Evolutionary conservation across 1,139 yeast genomes (phyloP), one percentile per base, ranked within the genome.

Genomic region (Kluyveromyces sp.): DNA sequence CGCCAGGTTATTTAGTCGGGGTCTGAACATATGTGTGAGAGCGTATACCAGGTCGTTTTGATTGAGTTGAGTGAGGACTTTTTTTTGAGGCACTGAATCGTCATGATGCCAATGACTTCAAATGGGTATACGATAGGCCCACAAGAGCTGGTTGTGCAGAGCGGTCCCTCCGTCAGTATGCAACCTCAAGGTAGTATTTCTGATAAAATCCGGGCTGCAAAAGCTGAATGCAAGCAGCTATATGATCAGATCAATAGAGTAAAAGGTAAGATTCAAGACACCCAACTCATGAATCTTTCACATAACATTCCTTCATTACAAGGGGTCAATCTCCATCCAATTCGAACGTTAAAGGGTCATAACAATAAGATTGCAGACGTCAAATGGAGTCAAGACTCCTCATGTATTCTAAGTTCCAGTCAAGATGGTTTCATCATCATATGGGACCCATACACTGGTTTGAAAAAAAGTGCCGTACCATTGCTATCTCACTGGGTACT

Each of bases 361-460:
- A 77, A 74, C 51, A 83, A 80, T 55, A 86, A 88, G 58, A 74
- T 88, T 18, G 74, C 80, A 15, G 78, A 78, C 49, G 68, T 84
- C 50, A 71, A 77, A 43, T 84, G 95, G 92, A 74, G 80, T 41
- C 59, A 68, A 0, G 82, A 83, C 55, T 76, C 85, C 13, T 63
- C 67, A 34, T 71, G 69, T 35, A 59, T 89, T 2, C 65, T 87
- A 9, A 78, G 88, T 36, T 87, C 88, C 0, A 80, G 94, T 29
- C 95, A 86, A 59, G 96, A 89, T 63, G 96, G 96, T 2, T 83
- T 77, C 57, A 71, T 87, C 70, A 71, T 89, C 39, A 64, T 87
- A 26, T 89, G 96, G 96, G 92, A 88, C 60, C 74, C 88, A 0
- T 68, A 74, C 2, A 76, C 86, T 0, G 92, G 92, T 2, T 68